Percentiles rank a stretch among this genome's conserved stretches.
phyloP scores from a whole-genome alignment of 2,329 filamentous ascomycete genomes.

The Fusarium cyanostomum region DNA sequence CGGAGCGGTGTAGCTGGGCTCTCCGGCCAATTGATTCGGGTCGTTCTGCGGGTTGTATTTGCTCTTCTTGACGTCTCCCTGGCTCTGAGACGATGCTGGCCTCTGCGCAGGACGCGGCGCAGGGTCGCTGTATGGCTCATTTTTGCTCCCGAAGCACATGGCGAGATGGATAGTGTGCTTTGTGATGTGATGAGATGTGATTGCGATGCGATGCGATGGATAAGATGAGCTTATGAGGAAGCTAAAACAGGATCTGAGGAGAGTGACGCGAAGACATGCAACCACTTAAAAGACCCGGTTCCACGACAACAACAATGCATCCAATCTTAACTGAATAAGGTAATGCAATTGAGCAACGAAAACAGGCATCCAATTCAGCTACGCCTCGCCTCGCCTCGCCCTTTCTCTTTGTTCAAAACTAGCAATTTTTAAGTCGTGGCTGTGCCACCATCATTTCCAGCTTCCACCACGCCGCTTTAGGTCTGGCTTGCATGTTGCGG shows the following conservation, averaged over 20 bases:
- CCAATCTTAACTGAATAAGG: background rate
- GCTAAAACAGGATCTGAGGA: slow-evolving; percentile 12
- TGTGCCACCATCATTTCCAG: slow-evolving; percentile 19
- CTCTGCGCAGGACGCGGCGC: slow-evolving; percentile 52
- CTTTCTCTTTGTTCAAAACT: slow-evolving; percentile 12
- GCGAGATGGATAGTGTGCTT: background rate
- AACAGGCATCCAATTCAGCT: background rate
- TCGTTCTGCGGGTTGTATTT: slow-evolving; percentile 41
- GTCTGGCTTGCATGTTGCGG: slow-evolving; percentile 1
- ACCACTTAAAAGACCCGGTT: slow-evolving; percentile 24
- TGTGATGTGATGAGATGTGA: slow-evolving; percentile 1
- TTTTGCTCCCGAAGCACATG: slow-evolving; percentile 63
- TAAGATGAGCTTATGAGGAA: slow-evolving; percentile 19
- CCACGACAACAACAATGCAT: slow-evolving; percentile 5
- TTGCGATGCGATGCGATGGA: background rate
- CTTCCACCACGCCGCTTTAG: slow-evolving; percentile 26
- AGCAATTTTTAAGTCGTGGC: slow-evolving; percentile 21
- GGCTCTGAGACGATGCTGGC: slow-evolving; percentile 41
- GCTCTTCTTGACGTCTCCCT: slow-evolving; percentile 43
- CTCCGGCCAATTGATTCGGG: slow-evolving; percentile 28
- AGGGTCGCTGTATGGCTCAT: slow-evolving; percentile 51
- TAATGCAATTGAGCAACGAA: background rate
- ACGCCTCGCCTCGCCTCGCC: background rate
- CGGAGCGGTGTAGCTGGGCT: slow-evolving; percentile 35
- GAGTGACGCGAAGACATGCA: slow-evolving; percentile 17